Conservation (phyloP, 192 early-diverging fungal genomes). For the Obelidium mucronatum region DNA sequence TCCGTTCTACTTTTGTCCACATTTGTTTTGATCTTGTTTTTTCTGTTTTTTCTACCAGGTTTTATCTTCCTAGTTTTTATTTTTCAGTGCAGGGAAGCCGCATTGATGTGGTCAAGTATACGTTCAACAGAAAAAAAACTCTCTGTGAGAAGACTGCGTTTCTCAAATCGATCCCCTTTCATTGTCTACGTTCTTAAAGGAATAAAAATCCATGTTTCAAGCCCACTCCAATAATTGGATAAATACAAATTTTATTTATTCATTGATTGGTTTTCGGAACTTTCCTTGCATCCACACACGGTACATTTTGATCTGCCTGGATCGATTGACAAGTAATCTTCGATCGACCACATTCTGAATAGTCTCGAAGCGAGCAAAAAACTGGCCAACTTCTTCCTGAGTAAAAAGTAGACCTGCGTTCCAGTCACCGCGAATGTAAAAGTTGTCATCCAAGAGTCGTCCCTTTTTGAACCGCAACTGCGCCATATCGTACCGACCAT, state of each 20-base stretch:
- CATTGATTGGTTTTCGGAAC: slow-evolving; percentile 76
- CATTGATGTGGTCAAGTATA: too few relatives aligned
- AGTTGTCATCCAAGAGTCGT: slow-evolving; percentile 88
- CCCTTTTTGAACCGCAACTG: slow-evolving; percentile 96
- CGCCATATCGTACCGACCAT: slow-evolving; percentile 97
- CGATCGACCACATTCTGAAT: slow-evolving; percentile 94
- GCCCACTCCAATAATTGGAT: too few relatives aligned
- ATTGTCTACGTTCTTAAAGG: too few relatives aligned
- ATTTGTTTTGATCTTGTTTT: too few relatives aligned
- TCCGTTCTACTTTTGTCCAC: too few relatives aligned
- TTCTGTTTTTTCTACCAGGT: too few relatives aligned
- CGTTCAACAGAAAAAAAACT: too few relatives aligned
- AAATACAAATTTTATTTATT: not conserved
- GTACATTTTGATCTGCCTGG: slow-evolving; percentile 95
- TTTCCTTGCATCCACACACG: slow-evolving; percentile 97
- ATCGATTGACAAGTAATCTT: slow-evolving; percentile 91
- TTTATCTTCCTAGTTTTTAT: too few relatives aligned
- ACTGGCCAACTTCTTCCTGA: slow-evolving; percentile 59
- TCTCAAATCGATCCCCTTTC: too few relatives aligned
- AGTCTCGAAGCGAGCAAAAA: slow-evolving; percentile 71
- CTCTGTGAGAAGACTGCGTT: too few relatives aligned
- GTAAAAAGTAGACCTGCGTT: slow-evolving; percentile 96
- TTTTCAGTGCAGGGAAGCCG: too few relatives aligned
- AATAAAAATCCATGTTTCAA: too few relatives aligned
- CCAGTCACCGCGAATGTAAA: slow-evolving; percentile 97